Conservation (phyloP, 148 eudicot species). For the Heliosperma pusillum region DNA sequence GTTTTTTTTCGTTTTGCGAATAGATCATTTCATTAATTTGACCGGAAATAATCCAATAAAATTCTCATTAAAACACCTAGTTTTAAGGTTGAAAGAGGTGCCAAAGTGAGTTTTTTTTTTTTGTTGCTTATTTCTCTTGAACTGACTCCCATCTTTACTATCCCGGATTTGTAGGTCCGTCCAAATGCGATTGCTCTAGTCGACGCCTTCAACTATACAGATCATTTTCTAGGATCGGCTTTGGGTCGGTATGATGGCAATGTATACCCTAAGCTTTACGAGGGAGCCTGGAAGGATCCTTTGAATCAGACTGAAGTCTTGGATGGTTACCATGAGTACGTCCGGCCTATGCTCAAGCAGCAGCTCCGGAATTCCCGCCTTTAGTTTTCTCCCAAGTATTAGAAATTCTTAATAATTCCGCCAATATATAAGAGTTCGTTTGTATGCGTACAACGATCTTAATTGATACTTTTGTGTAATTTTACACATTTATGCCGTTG, state of each 20-base stretch:
- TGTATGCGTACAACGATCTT: neutral
- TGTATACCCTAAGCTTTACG: conserved; percentile 87
- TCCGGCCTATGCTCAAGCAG: conserved; percentile 73
- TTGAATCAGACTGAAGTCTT: conserved; percentile 65
- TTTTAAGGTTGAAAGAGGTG: too few species aligned
- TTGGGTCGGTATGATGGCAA: conserved; percentile 93
- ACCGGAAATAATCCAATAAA: too few species aligned
- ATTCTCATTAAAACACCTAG: too few species aligned
- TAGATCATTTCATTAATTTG: too few species aligned
- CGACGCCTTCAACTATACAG: conserved; percentile 88
- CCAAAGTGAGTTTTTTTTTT: too few species aligned
- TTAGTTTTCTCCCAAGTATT: conserved; percentile 13
- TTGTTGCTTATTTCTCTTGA: too few species aligned
- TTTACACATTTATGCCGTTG: neutral
- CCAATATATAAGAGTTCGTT: neutral
- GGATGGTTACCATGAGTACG: conserved; percentile 73
- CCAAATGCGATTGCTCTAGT: conserved; percentile 92
- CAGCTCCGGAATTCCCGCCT: conserved; percentile 60
- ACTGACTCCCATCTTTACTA: neutral
- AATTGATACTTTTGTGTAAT: too few species aligned
- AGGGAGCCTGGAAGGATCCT: conserved; percentile 92
- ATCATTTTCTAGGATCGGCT: conserved; percentile 82
- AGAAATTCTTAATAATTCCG: neutral
- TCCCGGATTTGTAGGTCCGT: conserved; percentile 49
- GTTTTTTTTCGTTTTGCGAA: too few species aligned